Conservation (phyloP, 2,329 filamentous ascomycete genomes). For the Escovopsis sp. region DNA sequence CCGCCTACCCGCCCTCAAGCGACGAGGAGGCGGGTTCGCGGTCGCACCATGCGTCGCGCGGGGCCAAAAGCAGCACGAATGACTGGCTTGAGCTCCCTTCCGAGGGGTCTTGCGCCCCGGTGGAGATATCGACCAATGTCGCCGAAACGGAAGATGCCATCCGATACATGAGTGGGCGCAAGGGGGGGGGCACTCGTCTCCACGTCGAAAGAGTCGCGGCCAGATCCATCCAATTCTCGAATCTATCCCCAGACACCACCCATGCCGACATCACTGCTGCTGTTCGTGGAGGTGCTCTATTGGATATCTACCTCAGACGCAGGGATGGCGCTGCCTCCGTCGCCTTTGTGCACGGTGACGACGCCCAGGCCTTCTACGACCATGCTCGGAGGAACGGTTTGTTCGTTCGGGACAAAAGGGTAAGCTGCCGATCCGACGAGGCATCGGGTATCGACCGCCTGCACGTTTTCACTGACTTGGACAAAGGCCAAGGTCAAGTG, state of each 20-base stretch:
- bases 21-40: not conserved
- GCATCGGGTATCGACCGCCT: not conserved
- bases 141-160: not conserved
- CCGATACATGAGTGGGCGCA: not conserved
- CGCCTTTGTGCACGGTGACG: conserved; percentile 52
- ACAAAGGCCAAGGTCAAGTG: conserved; percentile 51
- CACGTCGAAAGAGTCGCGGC: conserved; percentile 21
- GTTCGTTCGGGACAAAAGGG: conserved; percentile 53
- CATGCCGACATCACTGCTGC: conserved; percentile 50
- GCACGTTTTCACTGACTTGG: not conserved
- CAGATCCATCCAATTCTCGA: conserved; percentile 47
- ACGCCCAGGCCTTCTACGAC: conserved; percentile 50
- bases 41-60: not conserved
- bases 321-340: conserved; percentile 48
- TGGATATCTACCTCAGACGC: conserved; percentile 51
- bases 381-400: conserved; percentile 51
- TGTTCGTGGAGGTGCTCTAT: conserved; percentile 54
- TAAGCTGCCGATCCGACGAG: conserved; percentile 23
- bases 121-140: not conserved
- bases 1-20: not conserved
- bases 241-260: conserved; percentile 46
- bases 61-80: not conserved
- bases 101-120: not conserved
- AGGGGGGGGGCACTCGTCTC: not conserved
- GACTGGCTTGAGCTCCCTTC: not conserved